Evolutionary conservation across 805 yeast genomes (phyloP).

Genomic region (Candida chauliodis): DNA sequence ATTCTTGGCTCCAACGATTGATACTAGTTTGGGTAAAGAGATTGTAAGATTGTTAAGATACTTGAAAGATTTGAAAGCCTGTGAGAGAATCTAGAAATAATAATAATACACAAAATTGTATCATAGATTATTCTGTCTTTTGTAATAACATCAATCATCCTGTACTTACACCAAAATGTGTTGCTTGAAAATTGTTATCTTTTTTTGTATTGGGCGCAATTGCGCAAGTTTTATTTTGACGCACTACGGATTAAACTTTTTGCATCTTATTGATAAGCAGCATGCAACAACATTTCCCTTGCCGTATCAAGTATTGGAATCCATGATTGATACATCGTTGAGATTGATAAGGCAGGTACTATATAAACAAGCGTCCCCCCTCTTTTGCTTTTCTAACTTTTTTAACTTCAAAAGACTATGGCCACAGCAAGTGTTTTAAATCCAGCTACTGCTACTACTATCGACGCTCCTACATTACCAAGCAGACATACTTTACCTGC

Average conservation of each 20-base stretch:
- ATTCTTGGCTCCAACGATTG: conserved; percentile 31
- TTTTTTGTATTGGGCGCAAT: conserved; percentile 5
- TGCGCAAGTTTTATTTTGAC: conserved; percentile 2
- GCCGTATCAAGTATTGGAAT: conserved; percentile 3
- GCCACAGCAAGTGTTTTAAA: conserved; percentile 16
- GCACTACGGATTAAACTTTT: background rate
- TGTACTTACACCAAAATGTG: too few relatives aligned
- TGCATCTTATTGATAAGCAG: conserved; percentile 4
- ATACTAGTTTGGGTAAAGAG: conserved; percentile 34
- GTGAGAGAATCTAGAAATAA: conserved; percentile 1
- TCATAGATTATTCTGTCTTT: background rate
- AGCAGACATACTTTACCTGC: conserved; percentile 55
- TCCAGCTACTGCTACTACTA: conserved; percentile 19
- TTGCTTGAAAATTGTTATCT: too few relatives aligned
- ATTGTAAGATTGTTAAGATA: conserved; percentile 31
- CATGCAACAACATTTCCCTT: background rate
- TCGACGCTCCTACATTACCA: conserved; percentile 12
- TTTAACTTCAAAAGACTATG: conserved; percentile 10
- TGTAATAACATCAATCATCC: too few relatives aligned
- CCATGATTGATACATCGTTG: background rate
- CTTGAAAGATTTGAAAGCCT: conserved; percentile 14
- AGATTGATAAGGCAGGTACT: background rate
- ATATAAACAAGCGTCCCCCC: background rate
- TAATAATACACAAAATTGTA: background rate
- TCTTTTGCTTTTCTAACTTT: background rate